These are phyloP conservation scores for Starmerella vitae DNA, from an alignment of 805 yeast genomes.

Conservation along the genomic window DNA sequence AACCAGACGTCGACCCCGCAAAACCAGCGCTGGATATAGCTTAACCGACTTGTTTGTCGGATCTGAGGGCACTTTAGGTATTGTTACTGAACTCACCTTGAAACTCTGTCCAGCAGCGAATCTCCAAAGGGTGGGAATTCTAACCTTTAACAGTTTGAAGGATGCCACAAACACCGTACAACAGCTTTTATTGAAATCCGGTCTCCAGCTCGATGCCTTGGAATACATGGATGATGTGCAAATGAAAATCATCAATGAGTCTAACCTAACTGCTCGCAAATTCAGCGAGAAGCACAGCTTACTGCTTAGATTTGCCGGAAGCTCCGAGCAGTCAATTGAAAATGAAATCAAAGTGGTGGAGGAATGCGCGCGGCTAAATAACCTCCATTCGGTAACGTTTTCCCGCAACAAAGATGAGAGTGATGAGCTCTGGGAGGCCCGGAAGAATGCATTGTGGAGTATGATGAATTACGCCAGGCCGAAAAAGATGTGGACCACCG, in stretches of 20 bases:
- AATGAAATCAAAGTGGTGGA: slow-evolving; percentile 39
- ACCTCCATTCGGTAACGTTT: slow-evolving; percentile 41
- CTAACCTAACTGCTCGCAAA: slow-evolving; percentile 40
- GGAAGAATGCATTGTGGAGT: slow-evolving; percentile 67
- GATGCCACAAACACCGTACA: slow-evolving; percentile 24
- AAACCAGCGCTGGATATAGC: slow-evolving; percentile 73
- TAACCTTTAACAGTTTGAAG: slow-evolving; percentile 31
- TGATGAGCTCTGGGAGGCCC: slow-evolving; percentile 64
- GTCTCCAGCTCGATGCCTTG: slow-evolving; percentile 60
- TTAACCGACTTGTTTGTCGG: slow-evolving; percentile 71
- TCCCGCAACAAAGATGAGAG: slow-evolving; percentile 55
- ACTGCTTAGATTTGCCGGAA: slow-evolving; percentile 36
- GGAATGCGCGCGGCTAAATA: slow-evolving; percentile 25
- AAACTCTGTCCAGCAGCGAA: slow-evolving; percentile 34
- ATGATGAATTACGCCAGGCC: slow-evolving; percentile 53
- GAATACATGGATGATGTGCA: slow-evolving; percentile 61
- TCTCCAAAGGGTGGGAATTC: slow-evolving; percentile 47
- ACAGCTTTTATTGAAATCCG: slow-evolving; percentile 51
- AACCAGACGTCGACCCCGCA: slow-evolving; percentile 64
- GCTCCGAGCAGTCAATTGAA: slow-evolving; percentile 36
- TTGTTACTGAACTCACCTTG: slow-evolving; percentile 40
- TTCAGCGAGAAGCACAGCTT: slow-evolving; percentile 63
- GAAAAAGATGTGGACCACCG: slow-evolving; percentile 76
- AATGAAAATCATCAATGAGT: slow-evolving; percentile 57
- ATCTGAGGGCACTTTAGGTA: slow-evolving; percentile 60